Base-by-base conservation (phyloP, 768 basidiomycete genomes). In the Podaxis mareebaensis region DNA sequence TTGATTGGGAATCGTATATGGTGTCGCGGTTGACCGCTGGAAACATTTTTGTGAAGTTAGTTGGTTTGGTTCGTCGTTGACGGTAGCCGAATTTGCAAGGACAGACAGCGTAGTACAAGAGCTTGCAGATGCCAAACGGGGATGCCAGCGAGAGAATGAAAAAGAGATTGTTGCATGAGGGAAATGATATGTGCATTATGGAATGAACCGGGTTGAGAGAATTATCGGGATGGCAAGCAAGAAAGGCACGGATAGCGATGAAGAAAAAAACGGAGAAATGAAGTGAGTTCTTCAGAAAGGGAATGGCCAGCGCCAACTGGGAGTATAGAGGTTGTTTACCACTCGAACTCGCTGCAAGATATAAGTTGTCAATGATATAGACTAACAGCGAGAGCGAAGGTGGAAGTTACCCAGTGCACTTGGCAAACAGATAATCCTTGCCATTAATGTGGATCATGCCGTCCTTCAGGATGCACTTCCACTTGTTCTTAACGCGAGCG, bases 401-500 rank as follows among this genome's bases (percentile, higher is more conserved):
- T 44, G 22, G 49, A 39, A 77, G 88, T 73, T 72, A 98, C 96
- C 96, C 96, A 5, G 88, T 95, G 77, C 96, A 99, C 75, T 97
- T 96, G 58, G 92, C 86, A 72, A 99, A 99, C 15, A 99, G 84
- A 77, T 99, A 99, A 71, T 99, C 97, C 70, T 92, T 94, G 33
- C 96, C 96, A 67, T 97, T 97, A 68, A 97, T 86, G 68, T 95
- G 93, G 66, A 98, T 92, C 89, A 99, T 94, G 3, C 97, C 97
- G 67, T 99, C 97, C 77, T 97, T 97, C 57, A 99, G 83, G 24
- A 93, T 88, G 64, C 95, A 96, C 81, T 99, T 99, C 97, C 97
- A 99, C 79, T 99, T 99, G 79, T 97, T 99, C 79, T 99, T 99
- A 26, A 99, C 96, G n/a, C 97, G 85, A 49, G 96, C 95, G 39